Conservation (phyloP, 345 rosid species). For the Viola odorata region DNA sequence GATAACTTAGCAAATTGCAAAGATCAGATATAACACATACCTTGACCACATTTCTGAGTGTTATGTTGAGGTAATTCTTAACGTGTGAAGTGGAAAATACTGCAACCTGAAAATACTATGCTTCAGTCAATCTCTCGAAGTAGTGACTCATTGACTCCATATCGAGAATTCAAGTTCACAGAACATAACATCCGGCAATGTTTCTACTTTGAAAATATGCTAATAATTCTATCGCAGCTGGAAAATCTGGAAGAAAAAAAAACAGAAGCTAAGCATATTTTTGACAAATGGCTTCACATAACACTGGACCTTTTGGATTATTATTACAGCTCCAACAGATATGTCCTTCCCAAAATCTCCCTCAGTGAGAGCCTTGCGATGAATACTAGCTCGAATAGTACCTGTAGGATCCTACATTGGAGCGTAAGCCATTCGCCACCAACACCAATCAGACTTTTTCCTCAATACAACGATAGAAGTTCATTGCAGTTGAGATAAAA, state of each 20-base stretch:
- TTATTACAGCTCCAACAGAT: slow-evolving; percentile 60
- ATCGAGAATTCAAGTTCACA: slow-evolving; percentile 2
- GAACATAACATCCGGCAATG: background rate
- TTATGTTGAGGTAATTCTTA: slow-evolving; percentile 61
- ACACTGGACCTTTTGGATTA: slow-evolving; percentile 57
- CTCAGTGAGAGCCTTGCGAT: slow-evolving; percentile 47
- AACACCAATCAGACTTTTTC: background rate
- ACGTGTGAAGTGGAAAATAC: slow-evolving; percentile 53
- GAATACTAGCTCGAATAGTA: slow-evolving; percentile 69
- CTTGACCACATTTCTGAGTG: slow-evolving; percentile 64
- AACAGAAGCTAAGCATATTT: background rate
- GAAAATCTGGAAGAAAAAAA: background rate
- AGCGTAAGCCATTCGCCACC: slow-evolving; percentile 3
- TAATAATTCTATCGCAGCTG: background rate
- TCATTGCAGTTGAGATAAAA: background rate
- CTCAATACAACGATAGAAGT: slow-evolving; percentile 3
- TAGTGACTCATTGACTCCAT: slow-evolving; percentile 3
- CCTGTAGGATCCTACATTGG: slow-evolving; percentile 71
- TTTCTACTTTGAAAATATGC: background rate
- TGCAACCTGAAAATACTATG: slow-evolving; percentile 54
- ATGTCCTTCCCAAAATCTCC: slow-evolving; percentile 54
- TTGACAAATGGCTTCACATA: background rate
- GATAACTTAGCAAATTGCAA: background rate
- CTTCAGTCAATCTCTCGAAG: slow-evolving; percentile 13
- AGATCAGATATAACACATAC: slow-evolving; percentile 30